A percentile compares a stretch with the other conserved stretches of the same genome.
Evolutionary conservation across 495 filamentous ascomycete species (phyloP).

Genomic region (Neurospora sp.): DNA sequence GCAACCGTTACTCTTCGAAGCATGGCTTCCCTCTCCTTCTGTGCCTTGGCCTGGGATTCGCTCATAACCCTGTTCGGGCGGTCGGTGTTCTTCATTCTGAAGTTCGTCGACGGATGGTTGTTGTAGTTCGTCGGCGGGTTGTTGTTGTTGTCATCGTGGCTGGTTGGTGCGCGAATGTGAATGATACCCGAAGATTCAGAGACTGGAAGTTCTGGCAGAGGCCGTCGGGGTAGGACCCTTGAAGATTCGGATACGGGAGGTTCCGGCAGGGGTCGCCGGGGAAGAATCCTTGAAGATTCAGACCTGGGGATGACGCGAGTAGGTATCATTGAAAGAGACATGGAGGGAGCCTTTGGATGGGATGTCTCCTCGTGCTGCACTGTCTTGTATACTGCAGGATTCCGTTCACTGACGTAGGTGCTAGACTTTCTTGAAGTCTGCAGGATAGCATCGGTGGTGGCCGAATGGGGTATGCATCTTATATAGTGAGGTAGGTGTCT

Average conservation of each 20-base stretch:
- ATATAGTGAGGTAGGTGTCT: background rate
- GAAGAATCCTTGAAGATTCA: background rate
- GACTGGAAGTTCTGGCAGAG: background rate
- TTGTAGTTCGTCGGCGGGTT: background rate
- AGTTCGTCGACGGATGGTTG: too few relatives aligned
- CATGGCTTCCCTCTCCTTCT: background rate
- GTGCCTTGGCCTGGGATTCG: background rate
- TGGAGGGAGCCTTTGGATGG: background rate
- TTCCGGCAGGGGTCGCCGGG: background rate
- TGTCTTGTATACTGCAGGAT: background rate
- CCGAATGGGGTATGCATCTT: conserved; percentile 12
- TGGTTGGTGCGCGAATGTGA: background rate
- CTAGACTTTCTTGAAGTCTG: conserved; percentile 3
- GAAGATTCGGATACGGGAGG: background rate
- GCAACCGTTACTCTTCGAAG: background rate
- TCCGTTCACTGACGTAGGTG: background rate
- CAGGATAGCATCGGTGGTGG: conserved; percentile 18
- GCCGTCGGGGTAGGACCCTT: background rate
- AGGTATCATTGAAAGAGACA: background rate
- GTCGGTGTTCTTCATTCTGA: background rate
- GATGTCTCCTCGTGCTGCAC: background rate
- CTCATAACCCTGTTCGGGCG: background rate
- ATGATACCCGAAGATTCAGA: background rate
- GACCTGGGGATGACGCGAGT: background rate
- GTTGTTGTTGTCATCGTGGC: background rate